These are phyloP conservation scores for Colletotrichum sidae DNA, from an alignment of 2,329 filamentous ascomycete species.

Conservation along the genomic window DNA sequence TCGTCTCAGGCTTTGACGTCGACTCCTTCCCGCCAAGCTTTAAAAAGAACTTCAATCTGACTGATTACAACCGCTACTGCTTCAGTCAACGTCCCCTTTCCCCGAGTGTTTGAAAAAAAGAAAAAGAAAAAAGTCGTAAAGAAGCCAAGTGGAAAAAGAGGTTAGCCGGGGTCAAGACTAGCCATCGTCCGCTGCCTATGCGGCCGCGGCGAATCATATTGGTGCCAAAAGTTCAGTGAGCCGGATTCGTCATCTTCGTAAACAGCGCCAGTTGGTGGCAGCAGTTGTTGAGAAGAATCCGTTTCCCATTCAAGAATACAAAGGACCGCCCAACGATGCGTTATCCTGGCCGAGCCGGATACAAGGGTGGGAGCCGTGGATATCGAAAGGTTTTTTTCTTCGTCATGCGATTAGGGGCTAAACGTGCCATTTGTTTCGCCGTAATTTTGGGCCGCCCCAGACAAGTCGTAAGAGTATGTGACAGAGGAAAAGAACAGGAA, in stretches of 20 bases:
- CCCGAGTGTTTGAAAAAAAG: not conserved
- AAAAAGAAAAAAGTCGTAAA: slow-evolving; percentile 12
- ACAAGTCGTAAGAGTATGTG: slow-evolving; percentile 38
- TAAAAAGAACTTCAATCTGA: slow-evolving; percentile 9
- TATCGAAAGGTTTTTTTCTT: slow-evolving; percentile 27
- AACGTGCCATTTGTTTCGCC: slow-evolving; percentile 25
- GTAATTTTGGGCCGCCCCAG: slow-evolving; percentile 22
- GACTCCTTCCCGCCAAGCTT: not conserved
- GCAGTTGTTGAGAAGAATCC: not conserved
- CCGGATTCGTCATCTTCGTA: slow-evolving; percentile 19
- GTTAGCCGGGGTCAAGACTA: slow-evolving; percentile 21
- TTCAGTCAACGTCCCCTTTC: slow-evolving; percentile 21
- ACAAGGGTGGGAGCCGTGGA: slow-evolving; percentile 10
- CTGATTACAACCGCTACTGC: slow-evolving; percentile 25
- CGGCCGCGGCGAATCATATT: slow-evolving; percentile 33
- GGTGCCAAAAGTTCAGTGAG: slow-evolving; percentile 31
- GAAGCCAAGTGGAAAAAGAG: slow-evolving; percentile 40
- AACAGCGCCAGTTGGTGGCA: not conserved
- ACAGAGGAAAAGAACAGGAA: slow-evolving; percentile 34
- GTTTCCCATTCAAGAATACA: slow-evolving; percentile 11
- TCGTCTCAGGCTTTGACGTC: slow-evolving; percentile 6
- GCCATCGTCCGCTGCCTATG: slow-evolving; percentile 6
- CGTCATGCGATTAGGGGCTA: slow-evolving; percentile 20
- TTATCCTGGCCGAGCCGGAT: slow-evolving; percentile 3
- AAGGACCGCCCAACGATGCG: slow-evolving; percentile 10